Conservation (phyloP, 805 yeast species). For the Candida gorgasii region DNA sequence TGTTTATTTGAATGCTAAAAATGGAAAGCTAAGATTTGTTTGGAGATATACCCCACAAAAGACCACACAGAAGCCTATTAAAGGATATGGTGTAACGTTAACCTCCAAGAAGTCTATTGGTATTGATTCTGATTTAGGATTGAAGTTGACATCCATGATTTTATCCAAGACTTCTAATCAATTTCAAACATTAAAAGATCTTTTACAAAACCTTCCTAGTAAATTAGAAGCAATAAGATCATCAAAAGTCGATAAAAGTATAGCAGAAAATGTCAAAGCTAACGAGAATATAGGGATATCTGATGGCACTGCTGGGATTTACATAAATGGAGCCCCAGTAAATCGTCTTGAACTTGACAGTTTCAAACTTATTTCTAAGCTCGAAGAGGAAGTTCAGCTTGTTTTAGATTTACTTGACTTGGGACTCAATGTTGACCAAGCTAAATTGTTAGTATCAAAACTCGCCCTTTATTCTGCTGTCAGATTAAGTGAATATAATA, state of each 20-base stretch:
- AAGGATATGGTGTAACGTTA: constrained; percentile 70
- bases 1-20: constrained; percentile 56
- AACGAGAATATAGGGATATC: constrained; percentile 33
- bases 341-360: constrained; percentile 46
- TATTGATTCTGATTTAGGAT: constrained; percentile 30
- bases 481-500: constrained; percentile 34
- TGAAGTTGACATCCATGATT: constrained; percentile 44
- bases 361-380: constrained; percentile 43
- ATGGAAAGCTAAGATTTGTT: constrained; percentile 69
- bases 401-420: constrained; percentile 24
- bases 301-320: constrained; percentile 50
- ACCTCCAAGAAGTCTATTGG: constrained; percentile 22
- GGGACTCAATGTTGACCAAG: constrained; percentile 34
- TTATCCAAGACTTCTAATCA: constrained; percentile 19
- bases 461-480: constrained; percentile 43
- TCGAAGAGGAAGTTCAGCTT: constrained; percentile 25
- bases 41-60: constrained; percentile 65
- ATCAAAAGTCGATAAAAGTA: neutral
- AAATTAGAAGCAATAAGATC: constrained; percentile 1
- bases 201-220: constrained; percentile 55
- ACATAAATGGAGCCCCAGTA: constrained; percentile 68
- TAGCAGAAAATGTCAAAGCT: constrained; percentile 16
- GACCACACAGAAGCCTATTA: constrained; percentile 28
- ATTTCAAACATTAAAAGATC: constrained; percentile 36
- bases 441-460: constrained; percentile 34